Conservation (phyloP, 345 rosid genomes). For the Moringa oleifera region DNA sequence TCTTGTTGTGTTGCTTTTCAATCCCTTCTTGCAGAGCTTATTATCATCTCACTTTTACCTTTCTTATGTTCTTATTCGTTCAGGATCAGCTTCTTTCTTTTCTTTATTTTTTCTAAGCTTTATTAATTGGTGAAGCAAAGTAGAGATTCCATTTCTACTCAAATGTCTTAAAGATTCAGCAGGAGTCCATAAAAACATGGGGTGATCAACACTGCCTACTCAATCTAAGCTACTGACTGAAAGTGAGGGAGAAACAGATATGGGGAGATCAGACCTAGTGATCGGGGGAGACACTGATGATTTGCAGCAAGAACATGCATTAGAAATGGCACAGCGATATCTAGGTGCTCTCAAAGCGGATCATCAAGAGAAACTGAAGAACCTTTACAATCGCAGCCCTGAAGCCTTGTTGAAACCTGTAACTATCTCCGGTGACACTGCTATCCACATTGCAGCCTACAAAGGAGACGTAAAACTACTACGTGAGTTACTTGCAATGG, state of each 20-base stretch:
- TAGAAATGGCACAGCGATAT: not conserved
- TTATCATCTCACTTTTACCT: no score
- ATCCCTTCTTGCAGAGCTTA: no score
- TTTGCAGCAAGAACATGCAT: no score
- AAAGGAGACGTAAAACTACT: constrained; percentile 1
- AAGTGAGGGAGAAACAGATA: not conserved
- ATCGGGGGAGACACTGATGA: not conserved
- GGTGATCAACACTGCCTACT: no score
- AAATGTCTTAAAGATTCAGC: no score
- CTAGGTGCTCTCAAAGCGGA: not conserved
- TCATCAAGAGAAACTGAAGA: not conserved
- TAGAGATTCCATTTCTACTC: not conserved
- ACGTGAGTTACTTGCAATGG: not conserved
- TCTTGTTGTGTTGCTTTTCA: no score
- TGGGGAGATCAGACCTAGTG: not conserved
- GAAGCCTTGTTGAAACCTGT: not conserved
- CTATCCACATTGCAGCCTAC: constrained; percentile 14
- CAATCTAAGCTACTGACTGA: not conserved
- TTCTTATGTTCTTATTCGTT: not conserved
- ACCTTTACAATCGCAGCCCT: not conserved
- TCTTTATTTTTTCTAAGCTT: not conserved
- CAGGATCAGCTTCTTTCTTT: not conserved
- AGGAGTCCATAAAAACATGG: no score
- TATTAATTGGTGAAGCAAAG: not conserved
- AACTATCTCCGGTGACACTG: not conserved